Conservation (phyloP, 768 basidiomycete species). For the Suillus ampliporus region DNA sequence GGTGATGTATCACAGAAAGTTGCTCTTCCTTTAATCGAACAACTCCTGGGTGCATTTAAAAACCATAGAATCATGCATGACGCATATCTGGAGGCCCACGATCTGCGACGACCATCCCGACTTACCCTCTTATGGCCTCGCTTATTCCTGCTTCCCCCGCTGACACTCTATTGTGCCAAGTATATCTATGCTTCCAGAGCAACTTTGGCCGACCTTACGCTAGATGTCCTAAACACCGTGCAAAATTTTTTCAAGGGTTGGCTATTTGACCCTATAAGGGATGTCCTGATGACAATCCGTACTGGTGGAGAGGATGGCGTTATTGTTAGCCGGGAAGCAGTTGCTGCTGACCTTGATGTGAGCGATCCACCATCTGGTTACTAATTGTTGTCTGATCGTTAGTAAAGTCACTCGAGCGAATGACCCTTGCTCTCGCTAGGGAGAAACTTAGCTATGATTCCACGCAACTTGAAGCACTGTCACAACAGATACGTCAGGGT, state of each 20-base stretch:
- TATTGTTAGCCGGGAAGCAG: constrained; percentile 80
- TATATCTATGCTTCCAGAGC: constrained; percentile 63
- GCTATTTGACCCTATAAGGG: constrained; percentile 85
- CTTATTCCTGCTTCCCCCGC: constrained; percentile 75
- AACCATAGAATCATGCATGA: constrained; percentile 36
- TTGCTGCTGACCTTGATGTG: constrained; percentile 86
- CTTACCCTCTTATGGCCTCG: constrained; percentile 83
- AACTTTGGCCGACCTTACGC: constrained; percentile 57
- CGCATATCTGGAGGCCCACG: constrained; percentile 35
- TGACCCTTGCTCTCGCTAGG: constrained; percentile 84
- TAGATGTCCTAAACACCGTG: constrained; percentile 69
- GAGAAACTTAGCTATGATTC: constrained; percentile 76
- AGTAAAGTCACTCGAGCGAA: constrained; percentile 84
- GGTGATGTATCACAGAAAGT: constrained; percentile 13
- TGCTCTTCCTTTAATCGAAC: constrained; percentile 19
- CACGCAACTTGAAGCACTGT: constrained; percentile 68
- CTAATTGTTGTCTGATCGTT: constrained; percentile 3
- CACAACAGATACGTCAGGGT: constrained; percentile 70
- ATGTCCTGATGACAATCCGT: constrained; percentile 82
- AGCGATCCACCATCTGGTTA: constrained; percentile 24
- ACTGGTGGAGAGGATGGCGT: constrained; percentile 77
- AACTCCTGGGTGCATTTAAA: constrained; percentile 27
- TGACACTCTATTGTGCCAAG: constrained; percentile 56
- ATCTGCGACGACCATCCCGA: constrained; percentile 69
- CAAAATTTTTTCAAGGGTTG: constrained; percentile 80